Base-by-base conservation (phyloP, 2,329 filamentous ascomycete species). In the Beauveria asiatica region DNA sequence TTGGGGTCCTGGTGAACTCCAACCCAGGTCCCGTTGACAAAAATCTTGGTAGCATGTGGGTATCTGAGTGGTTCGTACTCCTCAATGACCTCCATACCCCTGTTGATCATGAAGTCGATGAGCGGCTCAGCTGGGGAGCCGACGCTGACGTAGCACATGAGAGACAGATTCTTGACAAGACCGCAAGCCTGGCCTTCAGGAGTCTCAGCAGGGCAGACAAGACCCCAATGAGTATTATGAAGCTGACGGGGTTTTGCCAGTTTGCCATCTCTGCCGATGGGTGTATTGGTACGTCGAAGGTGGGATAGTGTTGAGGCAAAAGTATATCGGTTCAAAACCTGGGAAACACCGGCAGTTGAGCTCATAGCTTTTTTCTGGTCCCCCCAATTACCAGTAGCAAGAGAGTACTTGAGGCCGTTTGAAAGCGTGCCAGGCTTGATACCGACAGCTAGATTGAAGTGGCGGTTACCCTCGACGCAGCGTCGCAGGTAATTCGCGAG, bases 141-240 rank as follows among this genome's bases (percentile, higher is more conserved):
- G 54, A 97, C 92, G 69, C 92, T 97, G 70, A 99, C 92, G 69
- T 96, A 97, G 71, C 94, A 97, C 93, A 99, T 97, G 57, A 99
- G 81, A 6, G 94, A 92, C 71, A 99, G 71, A 70, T 99, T 99
- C 81, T 99, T 99, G 74, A 99, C 94, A 65, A 99, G 80, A 76
- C 94, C 94, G 78, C 94, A 99, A 75, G 94, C 94, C 74, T 99
- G 94, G 64, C 94, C 94, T 83, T 99, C 94, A 25, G 94, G 94
- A 17, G 94, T 99, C 73, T 99, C 94, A 33, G 94, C 93, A 33
- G 94, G 94, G 73, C 94, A 99, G 19, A 99, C 93, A 67, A 97
- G 78, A 64, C 94, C 94, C 94, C 94, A 99, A 72, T 99, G 94
- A 7, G 93, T 97, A 74, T 97, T 97, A 80, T 99, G 94, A 64